Base-by-base conservation (phyloP, 352 stramenopile genomes). In the Blastocystis sp. region DNA sequence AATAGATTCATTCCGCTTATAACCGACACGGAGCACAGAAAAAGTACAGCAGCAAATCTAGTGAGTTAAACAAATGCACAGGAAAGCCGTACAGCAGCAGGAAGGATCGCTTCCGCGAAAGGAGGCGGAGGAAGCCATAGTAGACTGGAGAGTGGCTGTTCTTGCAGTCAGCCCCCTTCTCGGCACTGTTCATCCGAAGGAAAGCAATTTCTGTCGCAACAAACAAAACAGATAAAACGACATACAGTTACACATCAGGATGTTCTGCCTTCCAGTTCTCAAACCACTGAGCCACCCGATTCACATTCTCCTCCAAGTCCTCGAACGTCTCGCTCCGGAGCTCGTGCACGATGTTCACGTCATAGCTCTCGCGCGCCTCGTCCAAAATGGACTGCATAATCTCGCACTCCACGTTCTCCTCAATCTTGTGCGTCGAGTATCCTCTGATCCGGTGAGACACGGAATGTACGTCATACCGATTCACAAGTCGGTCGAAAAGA, bases 281-380 rank as follows among this genome's bases (percentile, higher is more conserved):
- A 66, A 94, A 90, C 96, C 96, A 99, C 81, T 92, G 90, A 62
- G 93, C 87, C 38, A 98, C 93, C 64, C 95, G 93, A 69, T 95
- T 92, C 10, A 98, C 92, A 92, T 98, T 98, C 81, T 87, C 92
- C 64, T 98, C 95, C 93, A 98, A 96, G 76, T 98, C 95, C 62
- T 98, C 94, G 4, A 97, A 91, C 54, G 93, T 98, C 89, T 97
- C 94, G 79, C 94, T 98, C 48, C 91, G 81, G 24, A 98, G 91
- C 90, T 97, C 95, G 89, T 98, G 95, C 34, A 99, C 95, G 89
- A 98, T 98, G 88, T 97, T 94, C 0, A 90, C 59, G 34, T 93
- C 94, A 91, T 98, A 99, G 64, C 92, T 95, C 91, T 98, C 95
- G 34, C 91, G 91, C 28, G 96, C 95, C 79, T 99, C 96, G 76